Evolutionary conservation across 495 filamentous ascomycete genomes (phyloP), one percentile per base, ranked within the genome.

Genomic region (Aspergillus carlsbadensis): DNA sequence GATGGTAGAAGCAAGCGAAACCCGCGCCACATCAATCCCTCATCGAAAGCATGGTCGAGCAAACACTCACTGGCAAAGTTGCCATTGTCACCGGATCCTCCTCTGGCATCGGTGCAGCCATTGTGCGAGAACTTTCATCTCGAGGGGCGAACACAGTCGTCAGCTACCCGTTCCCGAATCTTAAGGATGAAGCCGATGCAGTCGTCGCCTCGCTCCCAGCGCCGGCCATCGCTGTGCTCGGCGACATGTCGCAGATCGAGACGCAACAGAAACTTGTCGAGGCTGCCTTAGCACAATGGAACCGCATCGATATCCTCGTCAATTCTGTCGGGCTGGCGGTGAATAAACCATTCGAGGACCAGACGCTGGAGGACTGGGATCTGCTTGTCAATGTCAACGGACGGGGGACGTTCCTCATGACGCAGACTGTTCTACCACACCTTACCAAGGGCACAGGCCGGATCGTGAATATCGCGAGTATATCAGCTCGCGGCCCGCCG

Each of bases 111-210:
- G 73, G 73, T n/a, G 61, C 61, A 1, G 72, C 60, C 10, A 73
- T 75, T 20, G 70, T 70, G 5, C 58, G 11, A 3, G 14, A 17
- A 8, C 26, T 29, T 8, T 29, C 26, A 8, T 65, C 66, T 1
- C 79, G 78, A 61, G 83, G 82, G 4, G 69, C 69, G 33, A 61
- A 62, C 29, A 59, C 66, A n/a, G 68, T 74, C 8, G 57, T 75
- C 54, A 73, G 68, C 57, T 74, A 74, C 39, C 62, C 65, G 2
- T 68, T 58, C 22, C 10, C 63, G 8, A 29, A 49, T 10, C 46
- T 64, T 5, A 22, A 59, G 35, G 14, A 20, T 7, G 60, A 65
- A 45, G 62, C 65, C 34, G 53, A 66, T 3, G 29, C 10, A 5
- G 41, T 68, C 6, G 44, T 60, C 3, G 15, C 54, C 21, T 63